These are phyloP conservation scores for Galeopsis tetrahit DNA, from an alignment of 257 asterid species.

Conservation along the genomic window DNA sequence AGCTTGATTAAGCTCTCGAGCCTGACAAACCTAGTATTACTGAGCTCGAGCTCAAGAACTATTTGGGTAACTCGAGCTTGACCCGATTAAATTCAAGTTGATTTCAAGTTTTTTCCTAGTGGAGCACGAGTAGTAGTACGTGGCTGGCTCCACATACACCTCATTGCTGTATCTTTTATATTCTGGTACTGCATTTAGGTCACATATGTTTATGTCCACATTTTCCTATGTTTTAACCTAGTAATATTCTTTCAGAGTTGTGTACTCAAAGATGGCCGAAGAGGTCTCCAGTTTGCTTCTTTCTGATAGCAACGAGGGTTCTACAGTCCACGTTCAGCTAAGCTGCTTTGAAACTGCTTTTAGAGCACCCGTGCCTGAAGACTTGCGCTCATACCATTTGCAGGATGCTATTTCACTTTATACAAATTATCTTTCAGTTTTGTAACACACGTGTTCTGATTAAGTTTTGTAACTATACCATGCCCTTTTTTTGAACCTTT, in stretches of 20 bases:
- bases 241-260: slow-evolving; percentile 60
- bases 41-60: too few relatives aligned
- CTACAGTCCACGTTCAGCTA: slow-evolving; percentile 60
- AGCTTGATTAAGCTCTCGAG: too few relatives aligned
- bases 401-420: slow-evolving; percentile 79
- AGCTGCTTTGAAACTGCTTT: slow-evolving; percentile 70
- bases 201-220: not conserved
- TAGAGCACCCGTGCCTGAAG: slow-evolving; percentile 80
- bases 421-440: slow-evolving; percentile 56
- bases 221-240: slow-evolving; percentile 12
- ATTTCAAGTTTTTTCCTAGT: too few relatives aligned
- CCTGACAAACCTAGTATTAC: too few relatives aligned
- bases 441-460: not conserved
- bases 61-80: too few relatives aligned
- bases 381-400: slow-evolving; percentile 70
- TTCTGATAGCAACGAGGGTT: slow-evolving; percentile 54
- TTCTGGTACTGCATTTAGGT: not conserved
- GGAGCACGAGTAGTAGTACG: too few relatives aligned
- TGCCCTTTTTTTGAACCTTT: not conserved
- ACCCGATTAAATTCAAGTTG: too few relatives aligned
- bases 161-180: too few relatives aligned
- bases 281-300: slow-evolving; percentile 74
- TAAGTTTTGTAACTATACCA: slow-evolving; percentile 24
- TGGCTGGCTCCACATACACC: too few relatives aligned
- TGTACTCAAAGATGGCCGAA: slow-evolving; percentile 92